Percentiles rank a stretch among this genome's conserved stretches.
Evolutionary conservation across 495 filamentous ascomycete genomes (phyloP).

Genomic region (Chaetomium fimeti): DNA sequence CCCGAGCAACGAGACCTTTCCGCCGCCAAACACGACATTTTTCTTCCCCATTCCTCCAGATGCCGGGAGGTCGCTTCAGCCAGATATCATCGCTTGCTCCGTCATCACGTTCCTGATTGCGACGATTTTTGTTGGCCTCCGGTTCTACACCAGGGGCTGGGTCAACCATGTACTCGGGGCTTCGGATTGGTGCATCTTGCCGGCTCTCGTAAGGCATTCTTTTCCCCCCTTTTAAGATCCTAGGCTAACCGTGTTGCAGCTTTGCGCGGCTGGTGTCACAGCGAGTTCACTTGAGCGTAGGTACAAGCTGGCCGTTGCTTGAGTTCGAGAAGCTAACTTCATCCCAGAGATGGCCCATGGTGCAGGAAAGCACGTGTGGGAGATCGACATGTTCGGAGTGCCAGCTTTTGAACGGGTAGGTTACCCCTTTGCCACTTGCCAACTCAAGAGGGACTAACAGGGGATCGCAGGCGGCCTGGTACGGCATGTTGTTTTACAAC

Average conservation of each 20-base stretch:
- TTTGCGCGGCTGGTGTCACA: constrained; percentile 31
- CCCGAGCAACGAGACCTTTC: constrained; percentile 12
- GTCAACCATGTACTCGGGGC: constrained; percentile 30
- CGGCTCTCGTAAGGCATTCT: constrained; percentile 28
- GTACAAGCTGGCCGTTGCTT: neutral
- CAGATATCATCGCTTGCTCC: constrained; percentile 33
- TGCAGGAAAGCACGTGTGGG: constrained; percentile 31
- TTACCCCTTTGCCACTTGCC: neutral
- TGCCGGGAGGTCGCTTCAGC: constrained; percentile 27
- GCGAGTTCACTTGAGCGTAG: constrained; percentile 33
- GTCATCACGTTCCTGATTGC: constrained; percentile 32
- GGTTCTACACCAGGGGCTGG: constrained; percentile 35
- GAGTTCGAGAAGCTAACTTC: neutral
- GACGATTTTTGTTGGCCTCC: constrained; percentile 29
- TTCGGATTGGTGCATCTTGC: constrained; percentile 34
- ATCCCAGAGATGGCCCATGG: constrained; percentile 28
- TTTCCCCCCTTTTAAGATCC: neutral
- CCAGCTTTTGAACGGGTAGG: constrained; percentile 28
- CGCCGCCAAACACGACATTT: constrained; percentile 16
- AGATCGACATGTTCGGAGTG: constrained; percentile 20
- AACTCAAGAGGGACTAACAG: neutral
- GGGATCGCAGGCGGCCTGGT: constrained; percentile 26
- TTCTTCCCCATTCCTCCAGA: constrained; percentile 21
- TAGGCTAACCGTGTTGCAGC: constrained; percentile 16
- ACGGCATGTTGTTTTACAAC: constrained; percentile 35